Percentiles rank a stretch among this genome's conserved stretches.
These are phyloP conservation scores for Phytophthora capsici DNA, from an alignment of 352 stramenopile genomes.

Conservation along the genomic window DNA sequence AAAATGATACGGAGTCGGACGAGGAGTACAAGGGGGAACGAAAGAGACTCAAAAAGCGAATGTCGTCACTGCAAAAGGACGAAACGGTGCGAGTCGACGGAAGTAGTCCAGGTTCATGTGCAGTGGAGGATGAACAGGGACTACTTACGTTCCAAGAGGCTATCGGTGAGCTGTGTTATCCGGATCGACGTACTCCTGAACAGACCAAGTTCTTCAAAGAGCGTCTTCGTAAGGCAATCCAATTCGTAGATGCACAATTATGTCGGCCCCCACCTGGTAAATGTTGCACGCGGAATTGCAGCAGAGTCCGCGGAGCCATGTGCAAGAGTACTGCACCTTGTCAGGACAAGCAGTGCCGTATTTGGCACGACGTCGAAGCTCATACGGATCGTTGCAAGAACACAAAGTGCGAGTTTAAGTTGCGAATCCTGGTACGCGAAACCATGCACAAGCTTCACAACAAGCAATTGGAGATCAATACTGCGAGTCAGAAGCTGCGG, in stretches of 20 bases:
- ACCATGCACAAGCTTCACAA: slow-evolving; percentile 81
- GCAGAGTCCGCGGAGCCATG: slow-evolving; percentile 72
- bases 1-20: slow-evolving; percentile 35
- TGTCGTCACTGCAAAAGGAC: slow-evolving; percentile 19
- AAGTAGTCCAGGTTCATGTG: slow-evolving; percentile 17
- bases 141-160: slow-evolving; percentile 70
- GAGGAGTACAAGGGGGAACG: slow-evolving; percentile 20
- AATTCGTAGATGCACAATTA: slow-evolving; percentile 73
- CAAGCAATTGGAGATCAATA: slow-evolving; percentile 47
- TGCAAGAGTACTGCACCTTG: slow-evolving; percentile 68
- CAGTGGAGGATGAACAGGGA: slow-evolving; percentile 50
- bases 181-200: slow-evolving; percentile 50
- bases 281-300: slow-evolving; percentile 54
- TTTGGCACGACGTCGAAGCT: slow-evolving; percentile 78
- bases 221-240: slow-evolving; percentile 62
- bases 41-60: slow-evolving; percentile 21
- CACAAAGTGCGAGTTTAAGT: slow-evolving; percentile 72
- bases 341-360: slow-evolving; percentile 71
- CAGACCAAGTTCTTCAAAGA: slow-evolving; percentile 80
- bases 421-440: slow-evolving; percentile 71
- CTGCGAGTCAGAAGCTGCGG: slow-evolving; percentile 22
- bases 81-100: neutral
- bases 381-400: slow-evolving; percentile 75
- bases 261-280: slow-evolving; percentile 60
- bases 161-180: slow-evolving; percentile 73